These are phyloP conservation scores for Meira miltonrushii DNA, from an alignment of 1,284 basidiomycete species.

Conservation along the genomic window DNA sequence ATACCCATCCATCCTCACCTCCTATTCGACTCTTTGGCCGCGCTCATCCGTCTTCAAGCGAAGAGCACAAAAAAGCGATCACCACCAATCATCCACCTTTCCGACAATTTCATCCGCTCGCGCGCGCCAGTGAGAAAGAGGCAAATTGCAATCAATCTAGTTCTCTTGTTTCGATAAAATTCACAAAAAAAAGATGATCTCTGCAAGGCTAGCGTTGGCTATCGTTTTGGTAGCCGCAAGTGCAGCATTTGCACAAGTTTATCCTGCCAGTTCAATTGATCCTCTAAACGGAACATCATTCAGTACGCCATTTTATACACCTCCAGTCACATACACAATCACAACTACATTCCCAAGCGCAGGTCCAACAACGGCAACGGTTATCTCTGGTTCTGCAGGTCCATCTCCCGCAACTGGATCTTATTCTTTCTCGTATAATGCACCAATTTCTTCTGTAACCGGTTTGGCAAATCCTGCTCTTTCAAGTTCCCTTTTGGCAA, in stretches of 20 bases:
- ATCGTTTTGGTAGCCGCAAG: not conserved
- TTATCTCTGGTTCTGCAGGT: conserved; percentile 28
- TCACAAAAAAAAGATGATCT: too few relatives aligned
- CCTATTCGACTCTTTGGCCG: too few relatives aligned
- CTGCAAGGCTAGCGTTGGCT: too few relatives aligned
- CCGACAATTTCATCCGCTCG: too few relatives aligned
- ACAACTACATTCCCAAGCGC: conserved; percentile 29
- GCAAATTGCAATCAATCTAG: not conserved
- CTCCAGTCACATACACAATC: conserved; percentile 27
- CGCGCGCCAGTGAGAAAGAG: too few relatives aligned
- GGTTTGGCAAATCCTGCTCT: conserved; percentile 13
- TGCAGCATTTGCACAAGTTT: conserved; percentile 11
- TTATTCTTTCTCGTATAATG: conserved; percentile 27
- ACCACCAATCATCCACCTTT: too few relatives aligned
- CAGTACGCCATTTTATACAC: conserved; percentile 21
- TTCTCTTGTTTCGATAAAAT: too few relatives aligned
- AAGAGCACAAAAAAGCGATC: too few relatives aligned
- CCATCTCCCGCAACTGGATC: conserved; percentile 23
- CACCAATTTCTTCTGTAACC: conserved; percentile 23
- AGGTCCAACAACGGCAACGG: conserved; percentile 21
- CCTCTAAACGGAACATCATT: conserved; percentile 27
- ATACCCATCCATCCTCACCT: too few relatives aligned
- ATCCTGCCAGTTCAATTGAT: conserved; percentile 16
- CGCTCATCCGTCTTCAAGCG: too few relatives aligned
- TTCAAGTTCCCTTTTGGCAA: conserved; percentile 8